Evolutionary conservation across 2,329 filamentous ascomycete genomes (phyloP).

Genomic region (Diaporthe citriasiana): DNA sequence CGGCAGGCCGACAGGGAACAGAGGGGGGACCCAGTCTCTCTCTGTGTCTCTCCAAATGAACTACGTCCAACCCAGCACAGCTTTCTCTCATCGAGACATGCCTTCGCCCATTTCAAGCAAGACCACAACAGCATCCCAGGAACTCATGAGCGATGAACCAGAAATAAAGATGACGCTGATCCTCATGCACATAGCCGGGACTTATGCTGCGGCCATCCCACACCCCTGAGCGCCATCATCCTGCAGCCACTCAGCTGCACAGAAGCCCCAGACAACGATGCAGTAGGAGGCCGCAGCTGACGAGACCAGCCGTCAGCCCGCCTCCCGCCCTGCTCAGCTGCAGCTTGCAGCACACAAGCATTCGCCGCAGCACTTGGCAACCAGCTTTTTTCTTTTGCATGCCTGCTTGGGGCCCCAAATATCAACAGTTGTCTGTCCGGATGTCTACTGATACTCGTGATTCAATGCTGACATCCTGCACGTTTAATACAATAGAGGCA

Average conservation of each 20-base stretch:
- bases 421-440: background rate
- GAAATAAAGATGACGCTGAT: slow-evolving; percentile 17
- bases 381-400: background rate
- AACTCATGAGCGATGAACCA: background rate
- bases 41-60: background rate
- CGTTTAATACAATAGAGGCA: background rate
- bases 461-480: background rate
- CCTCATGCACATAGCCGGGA: slow-evolving; percentile 1
- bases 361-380: slow-evolving; percentile 21
- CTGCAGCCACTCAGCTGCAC: slow-evolving; percentile 11
- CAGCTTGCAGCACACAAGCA: slow-evolving; percentile 9
- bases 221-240: slow-evolving; percentile 8
- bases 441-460: background rate
- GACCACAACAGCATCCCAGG: background rate
- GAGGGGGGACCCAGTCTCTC: background rate
- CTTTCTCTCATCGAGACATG: background rate
- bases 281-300: slow-evolving; percentile 26
- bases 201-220: slow-evolving; percentile 10
- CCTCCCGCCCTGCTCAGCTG: slow-evolving; percentile 3
- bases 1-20: background rate
- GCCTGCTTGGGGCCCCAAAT: background rate
- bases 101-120: background rate
- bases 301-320: background rate
- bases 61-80: background rate
- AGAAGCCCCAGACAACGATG: slow-evolving; percentile 3